These are phyloP conservation scores for Talaromyces ruber DNA, from an alignment of 495 filamentous ascomycete species.

Conservation along the genomic window DNA sequence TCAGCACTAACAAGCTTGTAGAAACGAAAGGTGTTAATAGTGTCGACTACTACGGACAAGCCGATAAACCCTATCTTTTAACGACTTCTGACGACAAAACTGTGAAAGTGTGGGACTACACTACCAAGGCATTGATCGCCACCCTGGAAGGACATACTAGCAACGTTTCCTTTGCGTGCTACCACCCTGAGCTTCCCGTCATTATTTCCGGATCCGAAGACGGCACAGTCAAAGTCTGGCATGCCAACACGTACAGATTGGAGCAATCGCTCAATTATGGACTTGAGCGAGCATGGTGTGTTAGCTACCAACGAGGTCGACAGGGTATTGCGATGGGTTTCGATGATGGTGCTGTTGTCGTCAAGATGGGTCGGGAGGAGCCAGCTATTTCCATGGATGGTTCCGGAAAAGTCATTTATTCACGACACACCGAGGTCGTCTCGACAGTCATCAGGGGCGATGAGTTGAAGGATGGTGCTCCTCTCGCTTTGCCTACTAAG, in stretches of 20 bases:
- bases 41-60: constrained; percentile 94
- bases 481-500: constrained; percentile 79
- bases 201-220: constrained; percentile 99
- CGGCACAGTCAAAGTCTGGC: constrained; percentile 97
- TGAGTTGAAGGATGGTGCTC: constrained; percentile 78
- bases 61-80: constrained; percentile 93
- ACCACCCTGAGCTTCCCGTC: constrained; percentile 92
- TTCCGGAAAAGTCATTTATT: constrained; percentile 93
- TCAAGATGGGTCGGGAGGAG: constrained; percentile 96
- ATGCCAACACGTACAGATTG: constrained; percentile 90
- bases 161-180: constrained; percentile 98
- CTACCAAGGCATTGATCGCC: constrained; percentile 92
- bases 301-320: constrained; percentile 85
- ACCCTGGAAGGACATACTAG: constrained; percentile 95
- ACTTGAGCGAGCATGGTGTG: constrained; percentile 94
- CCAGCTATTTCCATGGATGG: constrained; percentile 95
- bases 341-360: constrained; percentile 94
- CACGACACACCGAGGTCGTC: constrained; percentile 86
- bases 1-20: neutral
- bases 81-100: constrained; percentile 94
- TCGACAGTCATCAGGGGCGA: constrained; percentile 91
- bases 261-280: constrained; percentile 96
- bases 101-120: constrained; percentile 98
- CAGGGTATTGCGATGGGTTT: constrained; percentile 95
- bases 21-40: constrained; percentile 98